Percentiles rank a stretch among this genome's conserved stretches.
Evolutionary conservation across 345 rosid species (phyloP).

Genomic region (Bruguiera gymnorhiza): DNA sequence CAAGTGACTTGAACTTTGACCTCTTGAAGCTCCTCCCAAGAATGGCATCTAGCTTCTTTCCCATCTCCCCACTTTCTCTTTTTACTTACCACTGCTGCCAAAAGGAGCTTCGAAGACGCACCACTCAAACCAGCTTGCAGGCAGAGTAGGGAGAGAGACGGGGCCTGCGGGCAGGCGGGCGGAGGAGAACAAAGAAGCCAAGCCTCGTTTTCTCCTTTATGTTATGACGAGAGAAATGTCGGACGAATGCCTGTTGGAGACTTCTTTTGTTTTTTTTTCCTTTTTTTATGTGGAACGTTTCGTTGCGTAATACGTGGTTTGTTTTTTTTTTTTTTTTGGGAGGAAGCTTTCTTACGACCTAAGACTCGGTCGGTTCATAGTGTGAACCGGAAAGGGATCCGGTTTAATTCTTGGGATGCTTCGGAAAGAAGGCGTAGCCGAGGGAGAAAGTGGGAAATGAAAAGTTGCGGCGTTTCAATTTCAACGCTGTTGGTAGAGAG

Average conservation of each 20-base stretch:
- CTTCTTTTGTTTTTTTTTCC: too few species aligned
- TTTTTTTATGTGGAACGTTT: background rate
- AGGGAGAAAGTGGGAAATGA: background rate
- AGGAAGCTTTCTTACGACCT: background rate
- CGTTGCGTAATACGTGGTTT: background rate
- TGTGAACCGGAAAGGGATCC: too few species aligned
- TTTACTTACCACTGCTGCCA: too few species aligned
- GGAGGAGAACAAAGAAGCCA: constrained; percentile 16
- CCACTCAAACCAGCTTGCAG: too few species aligned
- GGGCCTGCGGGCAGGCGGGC: background rate
- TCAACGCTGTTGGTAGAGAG: constrained; percentile 2
- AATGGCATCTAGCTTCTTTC: constrained; percentile 73
- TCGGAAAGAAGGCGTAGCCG: background rate
- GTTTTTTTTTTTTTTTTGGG: too few species aligned
- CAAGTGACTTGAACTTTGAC: constrained; percentile 58
- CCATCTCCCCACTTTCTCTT: constrained; percentile 38
- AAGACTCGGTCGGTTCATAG: background rate
- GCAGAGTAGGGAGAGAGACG: background rate
- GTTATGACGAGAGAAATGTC: constrained; percentile 22
- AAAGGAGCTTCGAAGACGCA: too few species aligned
- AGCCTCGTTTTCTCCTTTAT: constrained; percentile 19
- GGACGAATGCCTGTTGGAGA: too few species aligned
- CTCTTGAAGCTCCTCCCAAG: constrained; percentile 62
- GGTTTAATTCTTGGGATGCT: too few species aligned
- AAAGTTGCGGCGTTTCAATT: background rate